phyloP scores from a whole-genome alignment of 805 yeast species.

The Babjeviella inositovora region DNA sequence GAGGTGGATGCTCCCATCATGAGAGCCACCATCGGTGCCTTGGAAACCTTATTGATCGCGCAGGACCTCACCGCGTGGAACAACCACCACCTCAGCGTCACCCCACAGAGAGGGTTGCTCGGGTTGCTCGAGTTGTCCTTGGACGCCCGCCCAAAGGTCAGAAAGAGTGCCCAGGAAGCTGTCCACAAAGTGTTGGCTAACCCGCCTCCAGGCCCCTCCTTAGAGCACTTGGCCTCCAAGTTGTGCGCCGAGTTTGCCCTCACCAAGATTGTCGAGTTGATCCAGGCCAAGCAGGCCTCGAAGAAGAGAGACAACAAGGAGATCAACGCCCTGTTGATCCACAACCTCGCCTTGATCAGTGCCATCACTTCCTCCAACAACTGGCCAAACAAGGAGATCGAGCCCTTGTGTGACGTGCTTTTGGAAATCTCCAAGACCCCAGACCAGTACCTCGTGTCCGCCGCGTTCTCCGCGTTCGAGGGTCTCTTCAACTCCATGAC shows the following conservation, averaged over 20 bases:
- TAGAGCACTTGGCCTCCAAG: conserved; percentile 64
- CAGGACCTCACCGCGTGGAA: conserved; percentile 78
- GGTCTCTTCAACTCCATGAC: conserved; percentile 58
- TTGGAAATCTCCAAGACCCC: conserved; percentile 65
- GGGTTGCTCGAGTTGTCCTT: conserved; percentile 66
- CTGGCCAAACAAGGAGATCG: conserved; percentile 69
- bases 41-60: conserved; percentile 63
- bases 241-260: conserved; percentile 57
- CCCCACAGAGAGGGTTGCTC: conserved; percentile 66
- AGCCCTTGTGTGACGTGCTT: conserved; percentile 59
- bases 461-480: conserved; percentile 76
- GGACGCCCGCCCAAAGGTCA: conserved; percentile 87
- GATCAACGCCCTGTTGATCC: conserved; percentile 44
- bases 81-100: conserved; percentile 26
- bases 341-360: conserved; percentile 60
- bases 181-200: conserved; percentile 43
- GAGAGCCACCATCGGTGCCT: conserved; percentile 71
- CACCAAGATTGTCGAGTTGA: conserved; percentile 28
- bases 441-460: conserved; percentile 71
- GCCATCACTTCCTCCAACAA: conserved; percentile 55
- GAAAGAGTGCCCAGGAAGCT: conserved; percentile 90
- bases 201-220: conserved; percentile 65
- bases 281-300: conserved; percentile 17
- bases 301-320: conserved; percentile 26
- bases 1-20: conserved; percentile 68